A percentile compares a stretch with the other conserved stretches of the same genome.
Evolutionary conservation across 306 rosid species (phyloP).

Genomic region (Cucurbita moschata): DNA sequence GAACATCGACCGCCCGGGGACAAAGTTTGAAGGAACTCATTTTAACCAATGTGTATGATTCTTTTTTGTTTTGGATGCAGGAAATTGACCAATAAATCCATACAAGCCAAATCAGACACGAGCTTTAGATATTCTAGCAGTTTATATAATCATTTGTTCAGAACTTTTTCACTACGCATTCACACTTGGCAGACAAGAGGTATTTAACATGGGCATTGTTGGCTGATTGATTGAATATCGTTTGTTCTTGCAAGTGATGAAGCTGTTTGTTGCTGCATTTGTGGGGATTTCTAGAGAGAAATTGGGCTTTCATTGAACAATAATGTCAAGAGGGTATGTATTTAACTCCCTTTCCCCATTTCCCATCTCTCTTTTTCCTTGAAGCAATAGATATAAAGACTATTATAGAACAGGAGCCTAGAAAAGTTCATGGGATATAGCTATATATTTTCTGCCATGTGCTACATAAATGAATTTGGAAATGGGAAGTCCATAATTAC

Average conservation of each 20-base stretch:
- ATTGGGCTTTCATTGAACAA: constrained; percentile 64
- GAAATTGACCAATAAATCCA: constrained; percentile 56
- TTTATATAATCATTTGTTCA: background rate
- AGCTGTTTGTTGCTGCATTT: too few species aligned
- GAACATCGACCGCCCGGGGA: constrained; percentile 28
- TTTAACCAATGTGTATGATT: constrained; percentile 53
- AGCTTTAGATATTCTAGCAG: too few species aligned
- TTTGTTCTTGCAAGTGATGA: too few species aligned
- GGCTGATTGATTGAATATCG: background rate
- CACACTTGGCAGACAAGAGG: background rate
- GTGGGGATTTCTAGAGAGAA: constrained; percentile 21
- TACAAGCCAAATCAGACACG: constrained; percentile 42
- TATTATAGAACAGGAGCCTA: background rate
- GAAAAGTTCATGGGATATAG: background rate
- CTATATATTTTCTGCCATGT: background rate
- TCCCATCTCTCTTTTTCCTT: background rate
- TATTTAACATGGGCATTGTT: background rate
- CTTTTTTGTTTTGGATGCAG: constrained; percentile 33
- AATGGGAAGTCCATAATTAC: background rate
- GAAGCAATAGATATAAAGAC: background rate
- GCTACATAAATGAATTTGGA: background rate
- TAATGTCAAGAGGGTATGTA: constrained; percentile 41
- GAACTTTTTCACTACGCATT: background rate
- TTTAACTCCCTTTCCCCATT: background rate
- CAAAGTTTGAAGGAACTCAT: constrained; percentile 60